Evolutionary conservation across 306 rosid genomes (phyloP), one percentile per base, ranked within the genome.

Genomic region (Gynostemma pentaphyllum): DNA sequence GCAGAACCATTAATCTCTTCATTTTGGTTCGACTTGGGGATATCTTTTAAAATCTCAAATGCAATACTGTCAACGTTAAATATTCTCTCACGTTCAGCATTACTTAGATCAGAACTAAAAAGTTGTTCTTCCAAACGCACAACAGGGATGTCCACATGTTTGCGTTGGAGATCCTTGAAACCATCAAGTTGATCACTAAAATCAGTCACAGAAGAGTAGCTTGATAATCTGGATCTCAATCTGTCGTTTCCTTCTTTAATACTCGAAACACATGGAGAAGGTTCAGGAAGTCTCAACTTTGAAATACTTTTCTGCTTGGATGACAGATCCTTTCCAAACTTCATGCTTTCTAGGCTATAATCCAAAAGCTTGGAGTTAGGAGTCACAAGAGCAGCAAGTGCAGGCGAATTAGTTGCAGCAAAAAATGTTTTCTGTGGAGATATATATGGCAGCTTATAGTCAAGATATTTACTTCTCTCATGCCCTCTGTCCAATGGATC

Each of bases 211-310:
- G 87, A 76, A 64, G 91, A 76, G 71, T 83, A 82, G 42, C 75
- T 78, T 51, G 86, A 85, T 67, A 85, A 71, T 77, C 80, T 76
- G 45, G 9, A 27, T 70, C 74, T 85, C 66, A 83, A 73, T 78
- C 64, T 77, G 29, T 80, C 77, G 53, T 13, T 75, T 65, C 77
- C 89, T 67, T 87, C 95, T 66, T 76, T 81, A 45, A 83, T 73
- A 74, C 74, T 75, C 13, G 84, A 85, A 42, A 77, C 62, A 64
- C 56, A 3, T 44, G 95, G 85, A 51, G 84, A 85, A 70, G 76
- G 56, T 39, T 77, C 80, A 12, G 69, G 78, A 69, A 53, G 62
- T 44, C 64, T 78, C 68, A 69, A 73, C 77, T 75, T 75, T 18
- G 81, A 81, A 79, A 72, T 69, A 79, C 78, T 85, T 79, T 70